Conservation (phyloP, 2,329 filamentous ascomycete genomes). For the Dryadomyces quercivorus region DNA sequence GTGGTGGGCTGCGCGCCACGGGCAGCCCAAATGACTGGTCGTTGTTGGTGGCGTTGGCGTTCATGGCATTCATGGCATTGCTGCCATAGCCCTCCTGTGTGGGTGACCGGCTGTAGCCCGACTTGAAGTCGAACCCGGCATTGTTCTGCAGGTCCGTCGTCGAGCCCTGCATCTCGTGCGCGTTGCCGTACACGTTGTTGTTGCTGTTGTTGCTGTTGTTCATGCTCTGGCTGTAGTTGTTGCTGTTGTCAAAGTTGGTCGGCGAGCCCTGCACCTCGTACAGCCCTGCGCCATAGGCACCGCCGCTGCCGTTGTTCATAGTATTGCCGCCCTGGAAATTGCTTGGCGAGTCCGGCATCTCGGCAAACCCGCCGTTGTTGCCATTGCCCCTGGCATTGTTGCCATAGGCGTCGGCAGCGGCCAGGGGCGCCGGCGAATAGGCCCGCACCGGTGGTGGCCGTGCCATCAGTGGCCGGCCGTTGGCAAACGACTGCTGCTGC, state of each 20-base stretch:
- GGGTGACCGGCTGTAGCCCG: constrained; percentile 9
- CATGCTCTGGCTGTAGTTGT: constrained; percentile 1
- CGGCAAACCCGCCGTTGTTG: too few relatives aligned
- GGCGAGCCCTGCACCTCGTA: constrained; percentile 10
- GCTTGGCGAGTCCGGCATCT: not conserved
- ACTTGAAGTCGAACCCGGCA: constrained; percentile 13
- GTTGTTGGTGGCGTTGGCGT: not conserved
- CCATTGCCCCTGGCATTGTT: constrained; percentile 14
- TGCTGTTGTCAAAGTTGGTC: constrained; percentile 13
- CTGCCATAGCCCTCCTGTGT: not conserved
- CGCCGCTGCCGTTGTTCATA: constrained; percentile 1
- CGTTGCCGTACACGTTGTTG: not conserved
- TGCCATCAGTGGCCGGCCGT: not conserved
- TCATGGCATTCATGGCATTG: not conserved
- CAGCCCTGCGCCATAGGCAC: constrained; percentile 11
- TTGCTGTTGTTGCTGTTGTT: not conserved
- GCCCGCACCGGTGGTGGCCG: not conserved
- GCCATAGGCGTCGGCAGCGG: constrained; percentile 1
- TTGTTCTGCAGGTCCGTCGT: constrained; percentile 9
- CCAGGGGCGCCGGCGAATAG: not conserved
- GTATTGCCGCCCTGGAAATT: not conserved
- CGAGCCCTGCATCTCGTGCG: constrained; percentile 4
- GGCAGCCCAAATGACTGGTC: constrained; percentile 2
- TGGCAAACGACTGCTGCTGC: not conserved
- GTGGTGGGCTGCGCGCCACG: constrained; percentile 5